Evolutionary conservation across 2,329 filamentous ascomycete genomes (phyloP).

Genomic region (Ophiocordyceps unilateralis): DNA sequence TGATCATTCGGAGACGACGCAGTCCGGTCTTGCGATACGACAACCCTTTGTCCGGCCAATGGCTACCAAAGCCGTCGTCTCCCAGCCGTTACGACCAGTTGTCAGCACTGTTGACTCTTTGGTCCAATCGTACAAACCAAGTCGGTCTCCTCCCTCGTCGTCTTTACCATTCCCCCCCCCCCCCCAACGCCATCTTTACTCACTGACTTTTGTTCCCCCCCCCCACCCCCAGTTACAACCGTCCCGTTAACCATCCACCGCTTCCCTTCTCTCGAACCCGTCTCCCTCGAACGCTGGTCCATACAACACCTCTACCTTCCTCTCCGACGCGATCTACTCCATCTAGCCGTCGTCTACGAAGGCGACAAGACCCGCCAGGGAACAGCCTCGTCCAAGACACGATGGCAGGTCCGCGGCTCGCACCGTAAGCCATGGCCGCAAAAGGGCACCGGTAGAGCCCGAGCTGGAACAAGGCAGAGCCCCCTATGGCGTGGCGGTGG

Average conservation of each 20-base stretch:
- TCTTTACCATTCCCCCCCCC: no score
- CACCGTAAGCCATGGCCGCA: constrained; percentile 68
- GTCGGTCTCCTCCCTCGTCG: constrained; percentile 20
- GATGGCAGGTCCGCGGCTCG: constrained; percentile 70
- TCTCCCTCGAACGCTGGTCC: constrained; percentile 60
- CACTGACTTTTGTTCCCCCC: background rate
- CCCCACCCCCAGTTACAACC: constrained; percentile 38
- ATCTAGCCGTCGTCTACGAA: constrained; percentile 84
- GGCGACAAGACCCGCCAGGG: constrained; percentile 77
- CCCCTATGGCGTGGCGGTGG: constrained; percentile 74
- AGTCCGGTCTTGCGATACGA: constrained; percentile 16
- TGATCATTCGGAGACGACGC: constrained; percentile 6
- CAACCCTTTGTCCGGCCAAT: constrained; percentile 33
- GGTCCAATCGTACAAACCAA: constrained; percentile 25
- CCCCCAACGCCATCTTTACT: no score
- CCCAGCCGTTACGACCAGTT: constrained; percentile 16
- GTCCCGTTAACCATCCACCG: constrained; percentile 75
- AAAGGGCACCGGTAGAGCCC: constrained; percentile 70
- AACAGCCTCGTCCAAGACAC: constrained; percentile 67
- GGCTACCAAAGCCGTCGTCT: constrained; percentile 32
- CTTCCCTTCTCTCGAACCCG: constrained; percentile 80
- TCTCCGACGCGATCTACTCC: constrained; percentile 76
- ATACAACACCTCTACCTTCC: constrained; percentile 73
- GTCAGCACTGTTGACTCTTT: constrained; percentile 13
- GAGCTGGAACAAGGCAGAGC: constrained; percentile 64